phyloP scores from a whole-genome alignment of 306 rosid genomes.

The Gastrolobium bilobum region DNA sequence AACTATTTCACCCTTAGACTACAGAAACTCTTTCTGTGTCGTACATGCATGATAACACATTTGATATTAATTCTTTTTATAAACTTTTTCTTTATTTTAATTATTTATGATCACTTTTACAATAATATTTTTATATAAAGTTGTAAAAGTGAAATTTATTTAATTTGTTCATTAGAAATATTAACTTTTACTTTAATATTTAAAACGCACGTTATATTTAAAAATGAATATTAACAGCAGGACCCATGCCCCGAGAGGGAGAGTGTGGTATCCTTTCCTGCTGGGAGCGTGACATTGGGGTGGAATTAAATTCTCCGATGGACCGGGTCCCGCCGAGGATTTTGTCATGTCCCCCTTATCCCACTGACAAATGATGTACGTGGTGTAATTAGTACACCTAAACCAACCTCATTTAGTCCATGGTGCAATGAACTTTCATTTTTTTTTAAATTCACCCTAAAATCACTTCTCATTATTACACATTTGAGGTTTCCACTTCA shows the following conservation, averaged over 20 bases:
- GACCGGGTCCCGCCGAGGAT: slow-evolving; percentile 2
- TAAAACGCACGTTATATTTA: background rate
- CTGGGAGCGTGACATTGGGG: background rate
- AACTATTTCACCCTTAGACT: too few relatives aligned
- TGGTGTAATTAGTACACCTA: slow-evolving; percentile 20
- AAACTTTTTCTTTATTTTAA: too few relatives aligned
- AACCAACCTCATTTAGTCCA: slow-evolving; percentile 18
- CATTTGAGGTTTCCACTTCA: background rate
- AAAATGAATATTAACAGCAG: too few relatives aligned
- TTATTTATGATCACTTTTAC: too few relatives aligned
- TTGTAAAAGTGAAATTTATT: background rate
- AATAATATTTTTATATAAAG: too few relatives aligned
- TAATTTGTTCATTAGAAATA: background rate
- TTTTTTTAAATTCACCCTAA: background rate
- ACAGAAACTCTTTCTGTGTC: too few relatives aligned
- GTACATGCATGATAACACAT: too few relatives aligned
- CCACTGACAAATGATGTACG: slow-evolving; percentile 29
- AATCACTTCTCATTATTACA: background rate
- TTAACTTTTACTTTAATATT: background rate
- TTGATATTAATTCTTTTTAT: too few relatives aligned
- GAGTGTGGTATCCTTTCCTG: background rate
- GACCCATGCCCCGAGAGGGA: background rate
- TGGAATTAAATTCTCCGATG: background rate
- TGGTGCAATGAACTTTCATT: slow-evolving; percentile 15
- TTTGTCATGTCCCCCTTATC: slow-evolving; percentile 1